These are phyloP conservation scores for Pestalotiopsis fici DNA, from an alignment of 2,329 filamentous ascomycete genomes.

Conservation along the genomic window DNA sequence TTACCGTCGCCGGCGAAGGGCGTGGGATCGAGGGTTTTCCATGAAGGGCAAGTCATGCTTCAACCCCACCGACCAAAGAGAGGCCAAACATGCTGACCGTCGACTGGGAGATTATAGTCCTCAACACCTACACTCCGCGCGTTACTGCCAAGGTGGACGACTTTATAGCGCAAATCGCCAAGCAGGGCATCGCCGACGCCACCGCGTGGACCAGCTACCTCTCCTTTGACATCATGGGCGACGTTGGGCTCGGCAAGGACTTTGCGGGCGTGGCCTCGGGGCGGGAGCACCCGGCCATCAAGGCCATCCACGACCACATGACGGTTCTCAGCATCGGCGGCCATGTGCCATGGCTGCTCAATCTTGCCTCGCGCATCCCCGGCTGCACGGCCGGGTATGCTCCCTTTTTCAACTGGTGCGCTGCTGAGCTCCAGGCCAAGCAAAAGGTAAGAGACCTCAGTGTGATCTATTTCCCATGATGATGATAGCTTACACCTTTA, in stretches of 20 bases:
- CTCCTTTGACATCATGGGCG: conserved; percentile 11
- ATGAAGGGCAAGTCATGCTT: background rate
- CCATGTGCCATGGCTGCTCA: conserved; percentile 8
- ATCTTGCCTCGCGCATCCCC: background rate
- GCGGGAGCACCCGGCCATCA: background rate
- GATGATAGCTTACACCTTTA: background rate
- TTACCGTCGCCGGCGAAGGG: conserved; percentile 1
- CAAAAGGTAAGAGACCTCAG: background rate
- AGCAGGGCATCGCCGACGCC: conserved; percentile 3
- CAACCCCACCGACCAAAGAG: no score
- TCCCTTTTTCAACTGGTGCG: conserved; percentile 6
- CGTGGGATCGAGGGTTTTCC: conserved; percentile 4
- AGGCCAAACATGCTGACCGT: background rate
- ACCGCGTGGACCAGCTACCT: background rate
- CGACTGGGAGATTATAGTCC: background rate
- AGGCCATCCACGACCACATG: conserved; percentile 6
- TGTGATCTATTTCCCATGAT: no score
- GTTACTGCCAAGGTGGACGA: background rate
- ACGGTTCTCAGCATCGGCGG: background rate
- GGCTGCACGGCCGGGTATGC: background rate
- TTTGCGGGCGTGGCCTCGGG: background rate
- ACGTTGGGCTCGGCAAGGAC: conserved; percentile 2
- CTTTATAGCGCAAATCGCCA: background rate
- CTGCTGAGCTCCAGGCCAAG: background rate
- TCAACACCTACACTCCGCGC: background rate